These are phyloP conservation scores for Eustoma russellianum DNA, from an alignment of 257 asterid species.

Conservation along the genomic window DNA sequence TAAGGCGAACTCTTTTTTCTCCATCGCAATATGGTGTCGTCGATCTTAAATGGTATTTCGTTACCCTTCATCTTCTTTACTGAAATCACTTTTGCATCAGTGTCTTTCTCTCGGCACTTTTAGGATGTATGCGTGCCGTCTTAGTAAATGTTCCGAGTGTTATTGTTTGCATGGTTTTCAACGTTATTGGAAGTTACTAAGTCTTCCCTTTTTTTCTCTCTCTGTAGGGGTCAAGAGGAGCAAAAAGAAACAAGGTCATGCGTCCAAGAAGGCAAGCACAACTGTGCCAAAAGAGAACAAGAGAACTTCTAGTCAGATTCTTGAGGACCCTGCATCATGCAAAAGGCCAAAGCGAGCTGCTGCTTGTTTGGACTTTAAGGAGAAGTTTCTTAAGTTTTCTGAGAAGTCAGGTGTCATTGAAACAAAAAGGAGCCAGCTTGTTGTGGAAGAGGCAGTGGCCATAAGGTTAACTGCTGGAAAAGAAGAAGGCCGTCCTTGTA, in stretches of 20 bases:
- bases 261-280: slow-evolving; percentile 24
- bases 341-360: slow-evolving; percentile 77
- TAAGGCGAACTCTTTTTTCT: no score
- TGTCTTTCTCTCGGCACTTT: no score
- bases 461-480: slow-evolving; percentile 58
- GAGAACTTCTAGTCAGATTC: slow-evolving; percentile 29
- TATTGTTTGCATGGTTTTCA: background rate
- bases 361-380: slow-evolving; percentile 71
- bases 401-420: slow-evolving; percentile 48
- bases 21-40: no score
- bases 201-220: background rate
- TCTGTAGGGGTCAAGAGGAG: slow-evolving; percentile 25
- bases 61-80: no score
- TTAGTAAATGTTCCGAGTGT: background rate
- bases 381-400: slow-evolving; percentile 41
- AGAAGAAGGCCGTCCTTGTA: slow-evolving; percentile 60
- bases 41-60: no score
- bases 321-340: slow-evolving; percentile 33
- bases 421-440: slow-evolving; percentile 36
- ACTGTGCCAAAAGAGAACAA: slow-evolving; percentile 35
- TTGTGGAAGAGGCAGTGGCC: slow-evolving; percentile 69
- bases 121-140: no score
- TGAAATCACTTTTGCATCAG: no score
- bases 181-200: no score
- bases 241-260: slow-evolving; percentile 21